Base-by-base conservation (phyloP, 2,329 filamentous ascomycete genomes). In the Fusarium siculi region DNA sequence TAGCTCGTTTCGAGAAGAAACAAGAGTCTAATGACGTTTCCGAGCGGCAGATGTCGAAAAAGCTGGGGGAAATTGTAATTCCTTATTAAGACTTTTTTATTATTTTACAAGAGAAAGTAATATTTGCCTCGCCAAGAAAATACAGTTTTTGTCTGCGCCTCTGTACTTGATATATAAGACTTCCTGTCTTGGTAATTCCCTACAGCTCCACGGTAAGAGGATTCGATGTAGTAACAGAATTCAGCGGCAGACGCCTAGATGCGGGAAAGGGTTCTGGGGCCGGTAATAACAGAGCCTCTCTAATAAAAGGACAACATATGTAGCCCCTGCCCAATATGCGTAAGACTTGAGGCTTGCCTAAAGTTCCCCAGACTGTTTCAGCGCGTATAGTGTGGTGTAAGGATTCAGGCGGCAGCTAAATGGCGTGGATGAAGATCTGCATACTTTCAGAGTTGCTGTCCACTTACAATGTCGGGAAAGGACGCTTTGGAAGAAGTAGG, bases 351-450 rank as follows among this genome's bases (percentile, higher is more conserved):
- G 39, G 37, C 4, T n/a, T 5, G 12, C 19, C 12, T 40, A 4
- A 19, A 21, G 9, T n/a, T n/a, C 12, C 19, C 21, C 6, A 11
- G 5, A n/a, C 5, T 40, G 0, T 40, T 5, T 40, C 0, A 0
- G 7, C 12, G 21, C 1, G 39, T 19, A 40, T 4, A 14, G 39
- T n/a, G 39, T 15, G 12, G 21, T 40, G 19, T 1, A 40, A 5
- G 4, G 11, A 4, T 40, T 1, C 2, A 0, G 12, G 21, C 4
- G 11, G 3, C 19, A 0, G 37, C 11, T 12, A 40, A 0, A 3
- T 40, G 1, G 1, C 7, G 21, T 40, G 1, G 21, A 28, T 40
- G 4, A 14, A n/a, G 39, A 40, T n/a, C 19, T 12, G 4, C 12
- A n/a, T 40, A 1, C 12, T 21, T 2, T 40, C 14, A 11, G 39